Evolutionary conservation across 306 rosid species (phyloP), one percentile per base, ranked within the genome.

Genomic region (Vigna nakashimae): DNA sequence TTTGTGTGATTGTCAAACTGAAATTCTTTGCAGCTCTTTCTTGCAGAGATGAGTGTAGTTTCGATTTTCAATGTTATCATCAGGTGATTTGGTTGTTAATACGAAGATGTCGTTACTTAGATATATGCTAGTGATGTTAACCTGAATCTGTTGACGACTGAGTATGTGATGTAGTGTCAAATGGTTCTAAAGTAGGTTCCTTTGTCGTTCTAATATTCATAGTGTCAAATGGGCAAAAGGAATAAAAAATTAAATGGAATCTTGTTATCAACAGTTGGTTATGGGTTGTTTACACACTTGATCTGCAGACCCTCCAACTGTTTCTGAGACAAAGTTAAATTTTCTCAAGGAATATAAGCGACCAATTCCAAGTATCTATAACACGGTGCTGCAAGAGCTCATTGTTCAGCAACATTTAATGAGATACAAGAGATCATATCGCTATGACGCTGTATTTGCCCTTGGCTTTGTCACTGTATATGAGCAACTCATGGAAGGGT

Each of bases 401-500:
- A 91, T 96, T 83, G 99, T 96, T 40, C 98, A 91, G 88, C 99
- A 96, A 71, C 99, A 93, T 85, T 86, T 96, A 88, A 88, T 87
- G 90, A 88, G 89, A 85, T 96, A 96, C 88, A 96, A 96, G 93
- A 90, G 71, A 81, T 85, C 97, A 16, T 91, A 88, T 75, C 72
- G 91, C 16, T 96, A 93, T 75, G 99, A 96, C 17, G 97, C 98
- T 46, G 87, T 93, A 74, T 93, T 96, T 62, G 97, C 97, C 17
- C 98, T 96, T 77, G 97, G 98, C 71, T 96, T 93, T 34, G 97
- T 92, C 73, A 96, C 98, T 38, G 94, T 96, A 15, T 92, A 86
- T 68, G 97, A 96, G 80, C 96, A 93, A 75, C 97, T 96, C 75
- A 96, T 96, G 97, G 99, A 96, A n/a, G 98, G 99, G 52, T 93